Evolutionary conservation across 78 protist species (phyloP), one percentile per base, ranked within the genome.

Genomic region (Creolimax fragrantissima): DNA sequence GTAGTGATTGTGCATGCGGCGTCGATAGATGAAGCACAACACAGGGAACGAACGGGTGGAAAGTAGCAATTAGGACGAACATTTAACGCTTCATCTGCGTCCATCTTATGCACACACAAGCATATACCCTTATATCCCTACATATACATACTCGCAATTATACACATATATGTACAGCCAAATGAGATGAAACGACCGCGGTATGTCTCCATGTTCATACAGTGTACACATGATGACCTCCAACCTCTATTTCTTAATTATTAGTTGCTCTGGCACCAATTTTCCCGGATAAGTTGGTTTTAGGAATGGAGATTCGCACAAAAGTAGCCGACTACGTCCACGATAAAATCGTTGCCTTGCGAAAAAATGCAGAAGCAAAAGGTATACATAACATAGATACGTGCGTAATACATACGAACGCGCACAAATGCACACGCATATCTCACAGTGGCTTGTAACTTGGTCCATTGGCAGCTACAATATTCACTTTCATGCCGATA

Each of bases 251-350:
- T n/a, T n/a, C n/a, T n/a, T n/a, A n/a, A n/a, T n/a, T n/a, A n/a
- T n/a, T n/a, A 81, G 92, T 95, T 45, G 74, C 89, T 17, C 90
- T 95, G 42, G 5, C 94, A n/a, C 3, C 5, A 5, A 47, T 89
- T 42, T 95, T 93, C 58, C 99, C 97, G 5, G 92, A 94, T 36
- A 66, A 11, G 5, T 92, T 96, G 35, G 44, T 47, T 3, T 81
- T 98, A 2, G 99, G 99, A 36, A 94, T 97, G 91, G 99, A 98
- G 92, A 95, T 98, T 45, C 96, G 99, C 3, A 91, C 45, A 35
- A 92, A 93, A 88, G 98, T 97, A 0, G 93, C 93, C 7, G 95
- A 91, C 83, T 96, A 93, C 5, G 97, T 96, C 2, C 91, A 90
- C 43, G 97, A 94, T 2, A 89, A 94, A 41, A 94, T 96, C 36